Evolutionary conservation across 1,284 basidiomycete species (phyloP), one percentile per base, ranked within the genome.

Genomic region (Cerioporus squamosus): DNA sequence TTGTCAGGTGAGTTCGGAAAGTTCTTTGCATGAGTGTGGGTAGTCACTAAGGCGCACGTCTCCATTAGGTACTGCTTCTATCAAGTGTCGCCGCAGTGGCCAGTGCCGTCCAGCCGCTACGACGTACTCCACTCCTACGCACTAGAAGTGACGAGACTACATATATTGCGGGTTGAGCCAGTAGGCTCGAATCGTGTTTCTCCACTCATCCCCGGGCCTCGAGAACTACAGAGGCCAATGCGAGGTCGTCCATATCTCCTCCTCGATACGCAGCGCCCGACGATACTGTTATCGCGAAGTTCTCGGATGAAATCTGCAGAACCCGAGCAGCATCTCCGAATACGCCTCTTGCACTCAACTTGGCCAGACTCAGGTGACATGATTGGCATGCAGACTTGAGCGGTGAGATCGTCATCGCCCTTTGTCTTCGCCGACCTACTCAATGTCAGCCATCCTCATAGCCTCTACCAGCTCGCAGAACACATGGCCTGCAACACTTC

Each of bases 251-350:
- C 33, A 7, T 36, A 36, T 36, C 33, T 10, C 33, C 33, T 42
- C 49, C 5, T 8, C 47, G 47, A 54, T 46, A 60, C 44, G 53
- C 24, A 29, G 24, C 14, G 20, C 44, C 17, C 14, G 38, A 42
- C 40, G 61, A 62, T 62, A 57, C 46, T 52, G 48, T 49, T 62
- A 62, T 62, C 61, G 57, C 44, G 61, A 59, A 57, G 61, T n/a
- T 9, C 26, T 47, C 36, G 39, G 24, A 29, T n/a, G 18, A 45
- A 42, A 43, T 38, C 29, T 53, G 29, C 31, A 29, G 42, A 20
- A 24, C 5, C n/a, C 22, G 20, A 44, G 51, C 51, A 45, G 29
- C 10, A 18, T 17, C n/a, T 18, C 49, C 40, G 12, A 18, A 29
- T 45, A 20, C 4, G 33, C 33, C 47, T 23, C 33, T 51, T 51